Base-by-base conservation (phyloP, 2,329 filamentous ascomycete species). In the Aureobasidium lini region DNA sequence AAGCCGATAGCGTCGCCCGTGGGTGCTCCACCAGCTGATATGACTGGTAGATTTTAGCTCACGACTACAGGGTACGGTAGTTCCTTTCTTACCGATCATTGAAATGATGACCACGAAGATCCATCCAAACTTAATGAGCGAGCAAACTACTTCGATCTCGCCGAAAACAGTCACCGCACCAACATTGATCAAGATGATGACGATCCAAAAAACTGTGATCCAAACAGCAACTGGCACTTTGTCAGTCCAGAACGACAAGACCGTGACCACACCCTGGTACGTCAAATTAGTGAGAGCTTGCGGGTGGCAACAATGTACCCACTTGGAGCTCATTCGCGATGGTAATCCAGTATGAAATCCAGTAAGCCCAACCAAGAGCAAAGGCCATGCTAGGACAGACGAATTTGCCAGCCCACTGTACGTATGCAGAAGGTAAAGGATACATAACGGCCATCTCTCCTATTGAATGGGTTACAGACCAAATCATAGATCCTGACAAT, bases 321-420 rank as follows among this genome's bases (percentile, higher is more conserved):
- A 23, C 23, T 23, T 23, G 53, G 16, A 64, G 29, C 42, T 64
- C 62, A 7, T 60, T 44, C 9, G 62, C 61, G 11, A 64, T 42
- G 23, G 49, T 44, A 40, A 63, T 89, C 64, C 91, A 85, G 61
- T 81, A 87, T 57, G 89, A 83, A 66, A 77, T 90, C 86, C 86
- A 92, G 73, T 92, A 93, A 61, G 89, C 84, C 88, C 88, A 92
- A 23, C 89, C 88, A 81, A 91, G 87, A 18, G 87, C 80, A 67
- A 91, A 91, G 8, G 87, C 88, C 49, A 90, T 76, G 59, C 84
- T 84, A 11, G 83, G 84, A 67, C 88, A 85, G 59, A 90, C 80
- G 66, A 93, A 89, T 15, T 89, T 86, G 42, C 84, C 81, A 23
- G 88, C 87, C 66, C 91, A 93, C 43, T 85, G 81, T 31, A 87